These are phyloP conservation scores for Talaromyces sp. DNA, from an alignment of 2,329 filamentous ascomycete species.

Conservation along the genomic window DNA sequence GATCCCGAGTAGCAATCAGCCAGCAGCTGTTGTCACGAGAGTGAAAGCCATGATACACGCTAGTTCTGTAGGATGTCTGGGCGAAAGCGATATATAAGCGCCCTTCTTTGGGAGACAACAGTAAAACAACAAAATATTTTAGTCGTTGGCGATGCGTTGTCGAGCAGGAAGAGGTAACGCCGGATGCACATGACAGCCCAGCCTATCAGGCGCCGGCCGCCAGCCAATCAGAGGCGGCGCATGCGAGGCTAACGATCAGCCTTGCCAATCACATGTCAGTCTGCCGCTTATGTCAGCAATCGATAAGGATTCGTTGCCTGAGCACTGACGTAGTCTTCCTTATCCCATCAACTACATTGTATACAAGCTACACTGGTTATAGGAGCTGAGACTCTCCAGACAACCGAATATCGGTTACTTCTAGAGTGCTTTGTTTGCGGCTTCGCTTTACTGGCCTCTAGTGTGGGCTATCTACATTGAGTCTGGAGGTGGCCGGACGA, in stretches of 20 bases:
- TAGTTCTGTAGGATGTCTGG: neutral
- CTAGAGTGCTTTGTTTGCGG: no score
- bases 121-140: neutral
- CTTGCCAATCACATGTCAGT: conserved; percentile 20
- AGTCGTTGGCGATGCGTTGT: conserved; percentile 12
- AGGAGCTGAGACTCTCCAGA: no score
- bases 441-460: no score
- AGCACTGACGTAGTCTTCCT: conserved; percentile 11
- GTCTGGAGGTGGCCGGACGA: no score
- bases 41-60: conserved; percentile 19
- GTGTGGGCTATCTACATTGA: no score
- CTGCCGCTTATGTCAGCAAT: conserved; percentile 18
- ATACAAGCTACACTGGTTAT: no score
- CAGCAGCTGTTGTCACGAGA: conserved; percentile 21
- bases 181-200: conserved; percentile 19
- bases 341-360: neutral
- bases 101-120: neutral
- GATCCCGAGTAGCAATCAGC: conserved; percentile 20
- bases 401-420: no score
- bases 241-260: conserved; percentile 11
- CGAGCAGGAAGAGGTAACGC: conserved; percentile 15
- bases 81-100: neutral
- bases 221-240: conserved; percentile 15
- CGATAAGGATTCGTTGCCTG: conserved; percentile 7
- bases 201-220: conserved; percentile 16